Conservation (phyloP, 2,329 filamentous ascomycete genomes). For the Alternaria infectoria region DNA sequence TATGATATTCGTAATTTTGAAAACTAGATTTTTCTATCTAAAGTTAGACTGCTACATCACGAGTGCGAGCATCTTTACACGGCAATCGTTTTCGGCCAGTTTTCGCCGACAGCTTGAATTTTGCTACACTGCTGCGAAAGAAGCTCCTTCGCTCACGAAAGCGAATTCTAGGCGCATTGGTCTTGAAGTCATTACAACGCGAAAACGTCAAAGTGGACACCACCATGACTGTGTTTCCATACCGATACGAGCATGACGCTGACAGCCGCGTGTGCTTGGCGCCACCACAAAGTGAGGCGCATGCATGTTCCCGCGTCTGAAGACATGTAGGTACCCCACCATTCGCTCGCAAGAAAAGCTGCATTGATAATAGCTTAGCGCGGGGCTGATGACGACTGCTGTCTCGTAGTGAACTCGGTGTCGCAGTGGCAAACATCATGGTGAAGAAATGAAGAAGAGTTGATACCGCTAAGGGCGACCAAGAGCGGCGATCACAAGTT, state of each 20-base stretch:
- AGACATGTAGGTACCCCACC: neutral
- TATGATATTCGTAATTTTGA: too few relatives aligned
- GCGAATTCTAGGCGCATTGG: neutral
- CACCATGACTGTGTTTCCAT: neutral
- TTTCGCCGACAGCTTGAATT: neutral
- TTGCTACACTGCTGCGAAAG: neutral
- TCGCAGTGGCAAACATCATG: neutral
- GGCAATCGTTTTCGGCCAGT: neutral
- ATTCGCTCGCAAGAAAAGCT: slow-evolving; percentile 1
- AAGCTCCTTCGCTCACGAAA: neutral
- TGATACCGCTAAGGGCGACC: neutral
- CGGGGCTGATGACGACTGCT: neutral
- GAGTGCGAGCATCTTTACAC: too few relatives aligned
- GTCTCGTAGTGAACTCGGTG: neutral
- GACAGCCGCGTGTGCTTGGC: neutral
- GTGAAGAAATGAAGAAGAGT: neutral
- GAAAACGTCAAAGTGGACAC: neutral
- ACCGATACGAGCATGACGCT: neutral
- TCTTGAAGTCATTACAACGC: neutral
- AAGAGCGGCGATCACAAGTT: neutral
- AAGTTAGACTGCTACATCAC: too few relatives aligned
- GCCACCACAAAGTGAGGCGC: neutral
- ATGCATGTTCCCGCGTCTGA: neutral
- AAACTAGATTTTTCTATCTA: too few relatives aligned
- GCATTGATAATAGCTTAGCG: neutral